phyloP scores from a whole-genome alignment of 768 basidiomycete species.

The Trichaptum fuscoviolaceum region DNA sequence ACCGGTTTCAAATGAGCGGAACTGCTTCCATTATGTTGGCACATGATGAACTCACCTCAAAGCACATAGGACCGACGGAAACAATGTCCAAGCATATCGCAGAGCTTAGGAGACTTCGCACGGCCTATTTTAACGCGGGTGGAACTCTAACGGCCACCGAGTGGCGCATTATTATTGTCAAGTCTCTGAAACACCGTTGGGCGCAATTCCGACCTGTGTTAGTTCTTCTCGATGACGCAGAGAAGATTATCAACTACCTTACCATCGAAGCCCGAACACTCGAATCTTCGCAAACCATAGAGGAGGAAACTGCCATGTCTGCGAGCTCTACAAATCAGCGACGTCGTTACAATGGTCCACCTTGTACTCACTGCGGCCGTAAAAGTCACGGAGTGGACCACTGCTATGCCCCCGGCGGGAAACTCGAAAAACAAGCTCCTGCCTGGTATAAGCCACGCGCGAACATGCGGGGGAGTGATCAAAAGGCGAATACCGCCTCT shows the following conservation, averaged over 20 bases:
- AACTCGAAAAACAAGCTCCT: neutral
- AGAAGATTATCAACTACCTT: neutral
- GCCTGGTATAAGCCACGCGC: neutral
- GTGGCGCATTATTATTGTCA: neutral
- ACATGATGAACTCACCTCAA: neutral
- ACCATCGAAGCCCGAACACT: neutral
- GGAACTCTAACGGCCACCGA: neutral
- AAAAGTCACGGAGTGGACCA: neutral
- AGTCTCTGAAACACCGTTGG: neutral
- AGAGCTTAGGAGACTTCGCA: neutral
- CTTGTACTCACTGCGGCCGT: neutral
- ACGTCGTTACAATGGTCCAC: neutral
- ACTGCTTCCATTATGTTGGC: neutral
- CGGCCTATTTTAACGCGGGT: neutral
- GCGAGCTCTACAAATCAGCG: neutral
- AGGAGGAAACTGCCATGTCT: neutral
- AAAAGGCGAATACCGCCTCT: neutral
- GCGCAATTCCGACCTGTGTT: neutral
- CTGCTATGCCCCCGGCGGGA: neutral
- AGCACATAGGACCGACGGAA: neutral
- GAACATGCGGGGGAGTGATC: neutral
- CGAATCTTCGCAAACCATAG: neutral
- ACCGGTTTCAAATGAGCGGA: neutral
- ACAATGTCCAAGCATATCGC: neutral
- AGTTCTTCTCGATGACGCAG: neutral